Percentiles rank a stretch among this genome's conserved stretches.
Conservation (phyloP, 2,329 filamentous ascomycete genomes). For the Colletotrichum tabaci region DNA sequence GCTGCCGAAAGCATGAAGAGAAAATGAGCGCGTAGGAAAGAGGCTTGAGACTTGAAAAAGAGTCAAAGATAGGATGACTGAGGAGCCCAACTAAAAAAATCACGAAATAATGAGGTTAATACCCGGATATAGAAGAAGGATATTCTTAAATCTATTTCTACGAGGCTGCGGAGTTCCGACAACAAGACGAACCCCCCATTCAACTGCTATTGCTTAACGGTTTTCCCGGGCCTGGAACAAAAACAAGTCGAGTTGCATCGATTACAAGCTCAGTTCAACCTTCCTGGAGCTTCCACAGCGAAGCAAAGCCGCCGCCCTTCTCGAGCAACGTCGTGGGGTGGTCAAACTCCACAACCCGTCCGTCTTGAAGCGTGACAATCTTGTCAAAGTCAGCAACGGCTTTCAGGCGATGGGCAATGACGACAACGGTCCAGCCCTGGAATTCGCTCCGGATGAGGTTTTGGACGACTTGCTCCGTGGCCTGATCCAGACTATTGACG, state of each 20-base stretch:
- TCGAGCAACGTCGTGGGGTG: conserved; percentile 15
- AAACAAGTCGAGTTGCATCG: too few relatives aligned
- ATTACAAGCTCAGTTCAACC: not conserved
- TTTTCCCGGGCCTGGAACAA: too few relatives aligned
- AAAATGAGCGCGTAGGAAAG: not conserved
- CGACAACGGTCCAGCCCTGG: conserved; percentile 62
- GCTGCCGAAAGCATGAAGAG: conserved; percentile 29
- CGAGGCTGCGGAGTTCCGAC: too few relatives aligned
- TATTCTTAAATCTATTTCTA: not conserved
- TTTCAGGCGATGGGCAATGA: conserved; percentile 57
- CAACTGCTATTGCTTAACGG: too few relatives aligned
- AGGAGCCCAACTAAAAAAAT: not conserved
- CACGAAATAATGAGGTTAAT: not conserved
- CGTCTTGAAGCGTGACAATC: conserved; percentile 51
- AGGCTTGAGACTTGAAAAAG: too few relatives aligned
- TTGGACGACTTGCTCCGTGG: conserved; percentile 52
- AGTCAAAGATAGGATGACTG: not conserved
- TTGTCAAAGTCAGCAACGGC: conserved; percentile 67
- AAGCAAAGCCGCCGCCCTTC: conserved; percentile 8
- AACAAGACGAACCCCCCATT: not conserved
- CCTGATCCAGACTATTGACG: conserved; percentile 49
- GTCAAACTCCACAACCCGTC: conserved; percentile 26
- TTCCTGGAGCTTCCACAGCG: conserved; percentile 34
- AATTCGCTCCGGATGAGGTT: conserved; percentile 50
- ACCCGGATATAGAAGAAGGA: not conserved